phyloP scores from a whole-genome alignment of 2,329 filamentous ascomycete genomes.

The Arthrinium puccinioides region DNA sequence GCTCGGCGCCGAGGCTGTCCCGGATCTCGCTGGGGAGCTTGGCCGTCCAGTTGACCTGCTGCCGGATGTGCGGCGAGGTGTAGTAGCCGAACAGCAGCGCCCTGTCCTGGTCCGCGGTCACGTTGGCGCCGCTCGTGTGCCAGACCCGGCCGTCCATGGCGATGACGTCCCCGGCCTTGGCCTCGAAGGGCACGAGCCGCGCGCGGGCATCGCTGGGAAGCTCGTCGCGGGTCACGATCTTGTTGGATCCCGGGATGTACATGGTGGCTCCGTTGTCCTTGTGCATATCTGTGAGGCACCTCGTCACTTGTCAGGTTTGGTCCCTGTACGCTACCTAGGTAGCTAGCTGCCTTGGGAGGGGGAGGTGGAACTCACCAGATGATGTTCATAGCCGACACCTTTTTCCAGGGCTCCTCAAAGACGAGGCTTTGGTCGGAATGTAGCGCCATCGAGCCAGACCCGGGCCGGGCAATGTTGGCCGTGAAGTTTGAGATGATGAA shows the following conservation, averaged over 20 bases:
- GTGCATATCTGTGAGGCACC: slow-evolving; percentile 20
- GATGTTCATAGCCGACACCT: slow-evolving; percentile 12
- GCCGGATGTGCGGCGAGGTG: slow-evolving; percentile 18
- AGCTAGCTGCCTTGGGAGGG: too few species aligned
- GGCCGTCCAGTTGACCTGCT: slow-evolving; percentile 24
- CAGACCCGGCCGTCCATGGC: slow-evolving; percentile 25
- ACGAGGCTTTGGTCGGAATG: slow-evolving; percentile 26
- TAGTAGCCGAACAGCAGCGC: slow-evolving; percentile 26
- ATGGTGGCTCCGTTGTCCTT: slow-evolving; percentile 20
- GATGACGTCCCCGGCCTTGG: slow-evolving; percentile 22
- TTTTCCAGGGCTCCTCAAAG: slow-evolving; percentile 24
- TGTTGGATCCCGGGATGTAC: slow-evolving; percentile 13
- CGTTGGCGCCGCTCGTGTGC: slow-evolving; percentile 25
- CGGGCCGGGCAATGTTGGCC: slow-evolving; percentile 26
- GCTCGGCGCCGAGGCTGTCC: slow-evolving; percentile 13
- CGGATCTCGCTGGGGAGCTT: slow-evolving; percentile 20
- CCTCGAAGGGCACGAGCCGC: slow-evolving; percentile 22
- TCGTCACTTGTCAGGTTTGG: neutral
- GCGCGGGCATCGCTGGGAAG: slow-evolving; percentile 16
- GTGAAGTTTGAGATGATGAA: slow-evolving; percentile 27
- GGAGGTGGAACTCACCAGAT: too few species aligned
- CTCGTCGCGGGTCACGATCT: slow-evolving; percentile 7
- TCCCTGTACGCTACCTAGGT: too few species aligned
- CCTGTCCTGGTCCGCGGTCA: slow-evolving; percentile 21
- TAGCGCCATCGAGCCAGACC: slow-evolving; percentile 20